Evolutionary conservation across 176 grass and related monocot species (phyloP), one percentile per base, ranked within the genome.

Genomic region (Oryza australiensis): DNA sequence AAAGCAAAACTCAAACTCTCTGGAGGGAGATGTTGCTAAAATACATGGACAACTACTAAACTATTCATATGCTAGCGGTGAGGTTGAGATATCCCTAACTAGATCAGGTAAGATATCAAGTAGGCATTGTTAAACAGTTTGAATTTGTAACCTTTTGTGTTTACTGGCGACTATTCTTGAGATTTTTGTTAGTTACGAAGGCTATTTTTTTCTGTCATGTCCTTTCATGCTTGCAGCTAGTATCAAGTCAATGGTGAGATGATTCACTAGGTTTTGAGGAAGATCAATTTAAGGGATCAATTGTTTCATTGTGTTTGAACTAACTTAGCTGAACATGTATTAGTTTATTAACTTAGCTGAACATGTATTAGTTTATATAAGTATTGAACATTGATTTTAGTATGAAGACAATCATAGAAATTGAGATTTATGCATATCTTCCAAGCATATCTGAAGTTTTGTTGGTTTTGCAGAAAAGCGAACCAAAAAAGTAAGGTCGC

Each of bases 401-500:
- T 57, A 53, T 29, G 14, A 60, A 64, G 30, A 70, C 62, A 66
- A 32, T 0, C 0, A 26, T 74, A 73, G 11, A 63, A 26, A 60
- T 34, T 68, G 22, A 26, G 22, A 63, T 49, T 70, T 74, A 69
- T 69, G 4, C 38, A 43, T 74, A 32, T 80, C 57, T 70, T 79
- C 14, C 51, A 60, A 64, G 66, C 62, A 5, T 70, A n/a, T 73
- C 73, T 78, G 49, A 70, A 51, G 13, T n/a, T 30, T 77, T 83
- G 18, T 72, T 68, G 5, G 27, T 79, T 78, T 89, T 92, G 63
- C 86, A 97, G 94, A 82, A 71, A 92, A 88, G 40, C 70, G 35
- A 75, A 97, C 80, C 75, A 46, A 73, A 23, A 92, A 77, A 85
- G 34, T 53, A 73, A 62, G 60, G 40, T 65, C 14, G 14, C 27